phyloP scores from a whole-genome alignment of 202 grass and related monocot species.

The Panicum hallii region DNA sequence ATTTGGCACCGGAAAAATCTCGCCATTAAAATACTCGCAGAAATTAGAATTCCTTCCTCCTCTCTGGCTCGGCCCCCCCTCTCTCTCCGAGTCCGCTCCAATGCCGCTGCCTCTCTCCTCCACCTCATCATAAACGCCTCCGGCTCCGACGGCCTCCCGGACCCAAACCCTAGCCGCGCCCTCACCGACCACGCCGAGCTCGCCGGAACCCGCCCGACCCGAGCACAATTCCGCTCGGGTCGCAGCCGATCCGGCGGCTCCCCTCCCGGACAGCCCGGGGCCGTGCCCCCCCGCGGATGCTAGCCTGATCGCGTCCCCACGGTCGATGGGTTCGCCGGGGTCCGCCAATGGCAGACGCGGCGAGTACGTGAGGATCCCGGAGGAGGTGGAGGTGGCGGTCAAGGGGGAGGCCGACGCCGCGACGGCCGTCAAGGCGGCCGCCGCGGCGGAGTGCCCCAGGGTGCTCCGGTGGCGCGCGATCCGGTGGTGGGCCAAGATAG shows the following conservation, averaged over 20 bases:
- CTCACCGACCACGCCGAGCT: conserved; percentile 39
- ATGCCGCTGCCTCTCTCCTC: conserved; percentile 53
- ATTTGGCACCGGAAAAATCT: not conserved
- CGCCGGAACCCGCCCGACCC: conserved; percentile 37
- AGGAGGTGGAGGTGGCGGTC: conserved; percentile 42
- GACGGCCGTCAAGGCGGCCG: conserved; percentile 37
- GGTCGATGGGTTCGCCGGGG: conserved; percentile 52
- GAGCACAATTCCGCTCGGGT: conserved; percentile 37
- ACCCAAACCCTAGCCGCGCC: conserved; percentile 43
- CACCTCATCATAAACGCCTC: conserved; percentile 22
- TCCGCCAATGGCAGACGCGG: conserved; percentile 62
- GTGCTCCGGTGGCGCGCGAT: conserved; percentile 61
- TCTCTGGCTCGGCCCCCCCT: not conserved
- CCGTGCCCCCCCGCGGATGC: conserved; percentile 23
- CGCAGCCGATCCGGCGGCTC: conserved; percentile 43
- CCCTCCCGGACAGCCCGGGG: conserved; percentile 18
- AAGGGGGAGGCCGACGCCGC: conserved; percentile 7
- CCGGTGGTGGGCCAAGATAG: conserved; percentile 75
- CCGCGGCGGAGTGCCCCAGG: conserved; percentile 49
- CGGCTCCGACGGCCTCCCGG: conserved; percentile 3
- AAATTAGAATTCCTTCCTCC: not conserved
- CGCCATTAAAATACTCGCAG: not conserved
- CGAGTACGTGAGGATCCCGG: conserved; percentile 72
- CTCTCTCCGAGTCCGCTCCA: conserved; percentile 52
- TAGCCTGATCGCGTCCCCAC: conserved; percentile 45